A percentile compares a stretch with the other conserved stretches of the same genome.
phyloP scores from a whole-genome alignment of 2,329 filamentous ascomycete genomes.

The Ilyonectria mors-panacis region DNA sequence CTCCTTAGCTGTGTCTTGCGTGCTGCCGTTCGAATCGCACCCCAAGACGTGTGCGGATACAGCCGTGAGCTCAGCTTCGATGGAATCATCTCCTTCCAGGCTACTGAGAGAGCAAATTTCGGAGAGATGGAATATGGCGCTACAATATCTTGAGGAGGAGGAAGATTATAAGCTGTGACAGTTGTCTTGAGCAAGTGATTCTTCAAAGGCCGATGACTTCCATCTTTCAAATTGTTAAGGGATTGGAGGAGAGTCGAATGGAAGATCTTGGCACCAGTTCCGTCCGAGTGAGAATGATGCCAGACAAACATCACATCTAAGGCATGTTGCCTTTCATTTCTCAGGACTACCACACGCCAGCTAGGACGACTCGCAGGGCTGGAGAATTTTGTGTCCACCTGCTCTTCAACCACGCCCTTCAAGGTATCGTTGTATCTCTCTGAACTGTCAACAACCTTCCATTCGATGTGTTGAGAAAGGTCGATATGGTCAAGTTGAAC shows the following conservation, averaged over 20 bases:
- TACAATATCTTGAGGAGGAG: constrained; percentile 45
- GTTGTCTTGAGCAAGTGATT: neutral
- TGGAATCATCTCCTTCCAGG: constrained; percentile 11
- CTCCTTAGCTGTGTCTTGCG: constrained; percentile 40
- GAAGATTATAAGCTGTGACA: constrained; percentile 29
- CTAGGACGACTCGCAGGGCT: neutral
- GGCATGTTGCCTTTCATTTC: neutral
- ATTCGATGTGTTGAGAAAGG: neutral
- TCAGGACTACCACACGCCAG: neutral
- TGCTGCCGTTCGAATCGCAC: constrained; percentile 38
- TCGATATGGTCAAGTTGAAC: neutral
- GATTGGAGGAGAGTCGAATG: constrained; percentile 47
- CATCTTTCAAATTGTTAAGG: constrained; percentile 39
- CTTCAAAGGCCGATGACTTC: neutral
- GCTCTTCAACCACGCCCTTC: neutral
- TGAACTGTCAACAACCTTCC: neutral
- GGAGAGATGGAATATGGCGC: constrained; percentile 38
- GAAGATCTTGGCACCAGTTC: constrained; percentile 51
- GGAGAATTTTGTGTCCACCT: neutral
- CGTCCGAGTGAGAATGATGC: constrained; percentile 49
- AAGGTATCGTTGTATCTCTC: neutral
- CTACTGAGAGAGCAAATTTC: constrained; percentile 33
- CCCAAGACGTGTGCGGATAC: constrained; percentile 39
- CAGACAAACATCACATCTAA: constrained; percentile 48
- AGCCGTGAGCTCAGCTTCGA: neutral